Evolutionary conservation across 495 filamentous ascomycete genomes (phyloP), one percentile per base, ranked within the genome.

Genomic region (Cercophora scortea): DNA sequence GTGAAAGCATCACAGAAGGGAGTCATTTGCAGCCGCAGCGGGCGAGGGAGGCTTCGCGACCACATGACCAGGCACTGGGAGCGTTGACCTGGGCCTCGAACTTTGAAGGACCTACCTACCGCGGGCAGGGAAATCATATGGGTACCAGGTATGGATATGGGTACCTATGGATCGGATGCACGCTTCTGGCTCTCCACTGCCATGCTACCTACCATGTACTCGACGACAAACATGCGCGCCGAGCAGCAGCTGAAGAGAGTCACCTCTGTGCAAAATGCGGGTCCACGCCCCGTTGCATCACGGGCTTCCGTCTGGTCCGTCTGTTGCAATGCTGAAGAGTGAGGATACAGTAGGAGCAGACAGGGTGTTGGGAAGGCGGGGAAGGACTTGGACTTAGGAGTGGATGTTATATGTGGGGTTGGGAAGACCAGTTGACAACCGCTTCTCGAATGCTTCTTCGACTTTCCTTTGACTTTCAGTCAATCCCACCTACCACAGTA

Each of bases 391-490:
- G 25, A 25, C 16, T 32, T 34, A 44, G 32, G 16, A 12, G 42
- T 40, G 47, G 42, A 48, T 32, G 34, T 25, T 33, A 32, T 32
- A 45, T 58, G 51, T 58, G 56, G 56, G 51, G 56, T 53, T 38
- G 43, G 32, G 18, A 43, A 13, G 15, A 9, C 10, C 43, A 6
- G 17, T 45, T 4, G 17, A 7, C 43, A 8, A 9, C 18, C 6
- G 44, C 59, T 65, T 65, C 63, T 62, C 57, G 63, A 63, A 65
- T 32, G 9, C 51, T 59, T 57, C 54, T 42, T n/a, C n/a, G n/a
- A n/a, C n/a, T n/a, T n/a, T n/a, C n/a, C n/a, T n/a, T n/a, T 32
- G 35, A 17, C 32, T 35, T 53, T 50, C 46, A 17, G 41, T 38
- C n/a, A n/a, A n/a, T n/a, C n/a, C n/a, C n/a, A n/a, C n/a, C n/a